Evolutionary conservation across 2,329 filamentous ascomycete genomes (phyloP).

Genomic region (Cryphonectria nitschkei): DNA sequence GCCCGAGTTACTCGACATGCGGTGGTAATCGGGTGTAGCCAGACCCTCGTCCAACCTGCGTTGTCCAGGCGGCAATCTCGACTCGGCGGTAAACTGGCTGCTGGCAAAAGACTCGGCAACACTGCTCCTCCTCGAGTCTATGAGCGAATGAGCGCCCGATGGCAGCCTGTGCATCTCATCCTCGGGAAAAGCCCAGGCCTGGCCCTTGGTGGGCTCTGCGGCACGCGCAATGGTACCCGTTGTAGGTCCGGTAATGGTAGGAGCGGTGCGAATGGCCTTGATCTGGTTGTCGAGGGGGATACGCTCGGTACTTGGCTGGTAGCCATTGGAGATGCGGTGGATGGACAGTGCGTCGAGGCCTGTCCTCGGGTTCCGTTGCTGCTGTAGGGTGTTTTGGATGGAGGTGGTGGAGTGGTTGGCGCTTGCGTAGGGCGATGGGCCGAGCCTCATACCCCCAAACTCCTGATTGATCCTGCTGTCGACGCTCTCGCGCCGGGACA

Average conservation of each 20-base stretch:
- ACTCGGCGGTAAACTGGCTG: conserved; percentile 78
- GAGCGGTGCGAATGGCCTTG: conserved; percentile 67
- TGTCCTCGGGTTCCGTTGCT: conserved; percentile 63
- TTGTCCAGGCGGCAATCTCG: conserved; percentile 71
- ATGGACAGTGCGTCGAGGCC: conserved; percentile 56
- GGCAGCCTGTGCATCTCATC: conserved; percentile 62
- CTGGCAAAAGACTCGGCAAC: conserved; percentile 78
- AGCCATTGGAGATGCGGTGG: conserved; percentile 67
- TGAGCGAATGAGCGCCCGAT: conserved; percentile 53
- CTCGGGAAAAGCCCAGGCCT: conserved; percentile 83
- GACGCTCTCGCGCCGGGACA: conserved; percentile 75
- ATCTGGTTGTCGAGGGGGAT: conserved; percentile 53
- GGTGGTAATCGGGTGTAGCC: conserved; percentile 50
- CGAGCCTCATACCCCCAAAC: conserved; percentile 71
- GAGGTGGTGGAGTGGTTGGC: conserved; percentile 78
- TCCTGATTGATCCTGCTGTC: conserved; percentile 77
- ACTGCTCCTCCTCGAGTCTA: conserved; percentile 74
- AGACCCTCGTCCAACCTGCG: conserved; percentile 67
- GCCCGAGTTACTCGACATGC: conserved; percentile 53
- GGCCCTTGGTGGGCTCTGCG: conserved; percentile 79
- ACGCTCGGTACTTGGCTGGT: conserved; percentile 62
- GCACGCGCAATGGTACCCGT: conserved; percentile 69
- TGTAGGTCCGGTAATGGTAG: conserved; percentile 74
- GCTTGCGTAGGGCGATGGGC: conserved; percentile 73
- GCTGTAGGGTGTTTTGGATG: conserved; percentile 71